Evolutionary conservation across 192 early-diverging fungal genomes (phyloP), one percentile per base, ranked within the genome.

Genomic region (Rhizoclosmatium sp.): DNA sequence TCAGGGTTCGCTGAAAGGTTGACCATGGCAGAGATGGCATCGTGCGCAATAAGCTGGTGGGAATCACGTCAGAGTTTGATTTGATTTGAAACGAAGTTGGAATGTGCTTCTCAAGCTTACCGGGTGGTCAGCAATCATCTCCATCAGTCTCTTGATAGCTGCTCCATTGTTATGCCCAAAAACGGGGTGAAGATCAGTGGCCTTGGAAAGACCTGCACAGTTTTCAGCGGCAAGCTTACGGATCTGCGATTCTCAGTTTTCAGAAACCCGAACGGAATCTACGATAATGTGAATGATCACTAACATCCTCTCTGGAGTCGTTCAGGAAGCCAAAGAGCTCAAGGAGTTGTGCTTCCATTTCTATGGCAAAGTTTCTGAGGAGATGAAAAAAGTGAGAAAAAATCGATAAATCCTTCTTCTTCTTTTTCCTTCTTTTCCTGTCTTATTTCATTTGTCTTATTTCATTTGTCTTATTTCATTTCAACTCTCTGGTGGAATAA

Each of bases 181-280:
- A 68, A 94, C 83, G 23, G 90, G 82, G 2, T 85, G 76, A 44
- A 91, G 90, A 73, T 91, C 86, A 14, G 92, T 88, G 4, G 92
- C 90, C 10, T 78, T 75, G 2, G 94, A 92, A 51, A 95, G 92
- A 23, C 90, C 90, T 23, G 92, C 87, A 58, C 95, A 79, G 83
- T 95, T 92, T 69, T 93, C 89, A 67, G 91, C 87, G 4, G 95
- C 96, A 71, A 95, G 87, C 69, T 93, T 87, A 56, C 95, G 89
- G 76, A 97, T 87, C 87, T 92, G 64, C 40, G 16, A 31, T 31
- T 31, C 31, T 31, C 31, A 31, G 40, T n/a, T 21, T 46, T 10
- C 47, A 42, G 60, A 16, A 31, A 12, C 1, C 14, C 19, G 70
- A 21, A 10, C 23, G 42, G 7, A 14, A 71, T 31, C 46, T 7